Percentiles rank a stretch among this genome's conserved stretches.
phyloP scores from a whole-genome alignment of 2,329 filamentous ascomycete genomes.

The Didymella sp. region DNA sequence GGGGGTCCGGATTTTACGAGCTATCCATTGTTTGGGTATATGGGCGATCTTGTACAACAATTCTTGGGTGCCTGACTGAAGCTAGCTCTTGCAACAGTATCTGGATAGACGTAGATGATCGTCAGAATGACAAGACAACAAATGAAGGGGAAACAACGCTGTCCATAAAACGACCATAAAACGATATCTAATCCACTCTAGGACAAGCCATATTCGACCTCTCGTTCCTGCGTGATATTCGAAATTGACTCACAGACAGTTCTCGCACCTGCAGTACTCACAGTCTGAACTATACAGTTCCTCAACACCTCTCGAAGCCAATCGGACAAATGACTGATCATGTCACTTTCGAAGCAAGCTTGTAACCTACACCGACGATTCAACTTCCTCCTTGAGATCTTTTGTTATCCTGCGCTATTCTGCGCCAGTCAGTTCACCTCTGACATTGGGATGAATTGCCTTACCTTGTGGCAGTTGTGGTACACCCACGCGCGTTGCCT shows the following conservation, averaged over 20 bases:
- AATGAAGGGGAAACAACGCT: too few species aligned
- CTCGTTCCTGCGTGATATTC: background rate
- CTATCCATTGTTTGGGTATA: conserved; percentile 21
- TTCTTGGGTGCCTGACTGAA: conserved; percentile 10
- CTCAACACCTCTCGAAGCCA: background rate
- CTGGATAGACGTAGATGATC: background rate
- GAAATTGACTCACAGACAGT: background rate
- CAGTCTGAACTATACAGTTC: background rate
- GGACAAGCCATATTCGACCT: too few species aligned
- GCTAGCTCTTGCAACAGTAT: too few species aligned
- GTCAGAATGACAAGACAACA: background rate
- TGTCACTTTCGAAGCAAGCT: background rate
- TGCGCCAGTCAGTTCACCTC: background rate
- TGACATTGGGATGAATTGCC: background rate
- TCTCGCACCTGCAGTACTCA: background rate
- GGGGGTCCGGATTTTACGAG: conserved; percentile 18
- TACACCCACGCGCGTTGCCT: background rate
- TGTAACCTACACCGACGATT: background rate
- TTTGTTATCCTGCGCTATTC: background rate
- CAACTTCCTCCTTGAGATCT: background rate
- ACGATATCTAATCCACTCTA: background rate
- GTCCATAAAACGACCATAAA: too few species aligned
- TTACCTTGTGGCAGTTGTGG: background rate
- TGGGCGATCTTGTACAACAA: conserved; percentile 28
- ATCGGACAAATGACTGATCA: background rate